phyloP scores from a whole-genome alignment of 2,329 filamentous ascomycete genomes.

The Aspergillus puulaauensis region DNA sequence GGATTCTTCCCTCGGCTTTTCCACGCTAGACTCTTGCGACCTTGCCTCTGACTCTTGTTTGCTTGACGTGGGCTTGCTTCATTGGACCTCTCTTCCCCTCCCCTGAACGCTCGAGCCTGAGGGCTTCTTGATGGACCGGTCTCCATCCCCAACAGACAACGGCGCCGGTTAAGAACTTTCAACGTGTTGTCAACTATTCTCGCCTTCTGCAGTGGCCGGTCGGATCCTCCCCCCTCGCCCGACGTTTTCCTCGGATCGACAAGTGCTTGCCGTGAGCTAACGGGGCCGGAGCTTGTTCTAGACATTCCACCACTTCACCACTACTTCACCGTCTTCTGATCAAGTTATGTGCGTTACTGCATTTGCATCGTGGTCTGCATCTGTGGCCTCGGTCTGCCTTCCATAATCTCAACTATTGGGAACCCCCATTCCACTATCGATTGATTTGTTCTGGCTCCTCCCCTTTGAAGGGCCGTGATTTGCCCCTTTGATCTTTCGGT shows the following conservation, averaged over 20 bases:
- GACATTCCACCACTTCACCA: slow-evolving; percentile 20
- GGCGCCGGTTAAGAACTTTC: neutral
- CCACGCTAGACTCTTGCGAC: slow-evolving; percentile 14
- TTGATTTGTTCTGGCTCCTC: slow-evolving; percentile 9
- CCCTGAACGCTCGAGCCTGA: slow-evolving; percentile 13
- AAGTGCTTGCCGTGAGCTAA: slow-evolving; percentile 8
- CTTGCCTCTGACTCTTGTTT: neutral
- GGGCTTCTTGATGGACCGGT: neutral
- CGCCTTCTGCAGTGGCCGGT: neutral
- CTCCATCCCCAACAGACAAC: slow-evolving; percentile 3
- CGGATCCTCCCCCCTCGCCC: slow-evolving; percentile 7
- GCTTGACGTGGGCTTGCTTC: slow-evolving; percentile 25
- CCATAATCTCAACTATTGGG: slow-evolving; percentile 6
- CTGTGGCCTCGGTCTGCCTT: slow-evolving; percentile 15
- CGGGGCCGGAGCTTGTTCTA: slow-evolving; percentile 21
- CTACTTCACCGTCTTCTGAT: slow-evolving; percentile 17
- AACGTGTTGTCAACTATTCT: neutral
- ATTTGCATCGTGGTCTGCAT: slow-evolving; percentile 5
- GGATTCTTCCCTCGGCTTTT: slow-evolving; percentile 8
- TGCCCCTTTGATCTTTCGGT: slow-evolving; percentile 5
- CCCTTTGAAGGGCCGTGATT: slow-evolving; percentile 1
- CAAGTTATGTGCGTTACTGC: slow-evolving; percentile 20
- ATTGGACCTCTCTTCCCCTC: slow-evolving; percentile 22
- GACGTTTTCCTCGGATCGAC: slow-evolving; percentile 13
- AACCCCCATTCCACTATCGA: slow-evolving; percentile 1